Percentiles rank a stretch among this genome's conserved stretches.
Evolutionary conservation across 352 stramenopile genomes (phyloP).

Genomic region (Phytophthora hybrid): DNA sequence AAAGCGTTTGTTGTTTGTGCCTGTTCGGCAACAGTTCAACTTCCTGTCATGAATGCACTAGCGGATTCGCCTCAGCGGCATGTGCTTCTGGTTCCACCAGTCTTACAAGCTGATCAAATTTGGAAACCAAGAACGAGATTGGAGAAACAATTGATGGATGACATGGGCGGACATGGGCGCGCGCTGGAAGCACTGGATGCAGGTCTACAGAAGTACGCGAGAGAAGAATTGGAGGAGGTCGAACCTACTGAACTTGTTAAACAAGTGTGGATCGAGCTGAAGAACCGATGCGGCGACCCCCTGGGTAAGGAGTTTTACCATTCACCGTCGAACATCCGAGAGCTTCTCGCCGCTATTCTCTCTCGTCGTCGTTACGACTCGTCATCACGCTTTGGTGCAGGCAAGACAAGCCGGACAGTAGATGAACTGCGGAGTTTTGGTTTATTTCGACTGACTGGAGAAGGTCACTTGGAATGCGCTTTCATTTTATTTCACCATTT

Average conservation of each 20-base stretch:
- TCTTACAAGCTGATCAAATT: not conserved
- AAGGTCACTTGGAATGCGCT: constrained; percentile 24
- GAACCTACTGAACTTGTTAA: not conserved
- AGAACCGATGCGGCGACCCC: too few species aligned
- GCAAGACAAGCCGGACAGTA: constrained; percentile 9
- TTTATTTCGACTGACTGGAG: constrained; percentile 25
- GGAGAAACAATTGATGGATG: constrained; percentile 37
- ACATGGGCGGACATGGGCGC: constrained; percentile 38
- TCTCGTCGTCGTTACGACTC: not conserved
- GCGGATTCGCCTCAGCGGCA: not conserved
- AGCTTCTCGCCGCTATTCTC: constrained; percentile 7
- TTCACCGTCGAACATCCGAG: not conserved
- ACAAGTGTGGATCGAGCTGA: not conserved
- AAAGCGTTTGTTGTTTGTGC: constrained; percentile 24
- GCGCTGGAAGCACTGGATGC: constrained; percentile 26
- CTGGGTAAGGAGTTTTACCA: not conserved
- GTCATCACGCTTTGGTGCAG: not conserved
- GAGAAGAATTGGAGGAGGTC: not conserved
- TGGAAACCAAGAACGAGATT: constrained; percentile 14
- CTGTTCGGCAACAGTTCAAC: constrained; percentile 24
- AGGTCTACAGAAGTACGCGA: not conserved
- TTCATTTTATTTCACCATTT: constrained; percentile 26
- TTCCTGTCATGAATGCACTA: constrained; percentile 1
- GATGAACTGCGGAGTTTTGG: constrained; percentile 26
- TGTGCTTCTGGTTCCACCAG: constrained; percentile 1